These are phyloP conservation scores for Penicilliopsis zonata DNA, from an alignment of 495 filamentous ascomycete genomes.

Conservation along the genomic window DNA sequence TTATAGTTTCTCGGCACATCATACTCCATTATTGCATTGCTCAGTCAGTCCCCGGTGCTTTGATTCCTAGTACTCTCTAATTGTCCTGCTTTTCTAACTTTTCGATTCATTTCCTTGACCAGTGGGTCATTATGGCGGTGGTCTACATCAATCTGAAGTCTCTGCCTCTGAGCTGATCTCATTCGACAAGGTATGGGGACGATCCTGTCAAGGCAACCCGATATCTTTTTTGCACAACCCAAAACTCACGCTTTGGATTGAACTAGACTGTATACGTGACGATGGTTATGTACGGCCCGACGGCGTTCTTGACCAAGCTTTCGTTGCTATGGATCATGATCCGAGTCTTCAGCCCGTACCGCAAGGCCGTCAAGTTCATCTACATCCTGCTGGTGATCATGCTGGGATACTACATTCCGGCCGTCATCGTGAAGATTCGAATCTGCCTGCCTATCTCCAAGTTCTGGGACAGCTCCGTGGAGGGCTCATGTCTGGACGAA, in stretches of 20 bases:
- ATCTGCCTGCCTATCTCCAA: constrained; percentile 24
- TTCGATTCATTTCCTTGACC: neutral
- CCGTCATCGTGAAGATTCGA: constrained; percentile 21
- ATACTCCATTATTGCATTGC: constrained; percentile 23
- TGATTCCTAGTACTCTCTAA: neutral
- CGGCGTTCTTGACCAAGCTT: constrained; percentile 33
- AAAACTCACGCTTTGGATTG: constrained; percentile 1
- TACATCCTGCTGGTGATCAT: constrained; percentile 31
- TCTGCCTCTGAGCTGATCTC: constrained; percentile 5
- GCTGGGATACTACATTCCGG: constrained; percentile 22
- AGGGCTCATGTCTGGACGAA: constrained; percentile 28
- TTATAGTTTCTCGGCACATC: constrained; percentile 22
- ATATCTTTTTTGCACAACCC: neutral
- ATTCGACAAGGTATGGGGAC: constrained; percentile 21
- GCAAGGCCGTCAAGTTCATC: constrained; percentile 26
- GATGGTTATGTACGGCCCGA: constrained; percentile 36
- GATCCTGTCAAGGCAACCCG: neutral
- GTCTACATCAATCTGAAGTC: constrained; percentile 19
- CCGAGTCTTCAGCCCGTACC: constrained; percentile 34
- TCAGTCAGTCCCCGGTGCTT: constrained; percentile 13
- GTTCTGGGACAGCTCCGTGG: constrained; percentile 15
- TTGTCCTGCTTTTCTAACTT: neutral
- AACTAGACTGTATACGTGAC: constrained; percentile 25
- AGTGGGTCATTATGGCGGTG: constrained; percentile 29
- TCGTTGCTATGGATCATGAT: constrained; percentile 35